phyloP scores from a whole-genome alignment of 2,329 filamentous ascomycete species.

The Trichoderma afroharzianum region DNA sequence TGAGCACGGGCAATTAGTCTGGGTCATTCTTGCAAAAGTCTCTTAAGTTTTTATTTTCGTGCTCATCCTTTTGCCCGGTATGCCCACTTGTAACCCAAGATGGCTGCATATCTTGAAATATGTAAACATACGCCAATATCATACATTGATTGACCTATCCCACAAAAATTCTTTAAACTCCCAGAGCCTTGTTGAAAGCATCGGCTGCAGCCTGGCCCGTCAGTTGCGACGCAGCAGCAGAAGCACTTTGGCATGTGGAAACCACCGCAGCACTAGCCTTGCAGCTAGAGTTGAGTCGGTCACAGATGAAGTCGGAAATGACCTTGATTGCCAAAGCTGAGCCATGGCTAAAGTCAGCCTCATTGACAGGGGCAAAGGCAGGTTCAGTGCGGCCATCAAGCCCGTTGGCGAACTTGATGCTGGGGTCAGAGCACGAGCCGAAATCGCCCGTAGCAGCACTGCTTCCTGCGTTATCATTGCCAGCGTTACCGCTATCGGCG shows the following conservation, averaged over 20 bases:
- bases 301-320: background rate
- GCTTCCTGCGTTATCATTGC: background rate
- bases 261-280: background rate
- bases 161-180: background rate
- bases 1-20: background rate
- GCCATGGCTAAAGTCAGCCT: background rate
- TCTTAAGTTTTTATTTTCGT: background rate
- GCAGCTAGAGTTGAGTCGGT: background rate
- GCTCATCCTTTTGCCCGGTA: background rate
- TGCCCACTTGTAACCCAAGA: background rate
- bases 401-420: background rate
- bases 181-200: background rate
- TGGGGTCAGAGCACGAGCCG: background rate
- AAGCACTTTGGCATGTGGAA: background rate
- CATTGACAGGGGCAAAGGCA: background rate
- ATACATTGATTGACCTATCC: background rate
- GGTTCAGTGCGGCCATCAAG: background rate
- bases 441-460: background rate
- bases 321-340: background rate
- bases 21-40: background rate
- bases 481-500: background rate
- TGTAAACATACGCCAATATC: background rate
- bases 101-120: background rate
- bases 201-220: background rate
- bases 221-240: background rate